Evolutionary conservation across 306 rosid genomes (phyloP).

Genomic region (Gynostemma pentaphyllum): DNA sequence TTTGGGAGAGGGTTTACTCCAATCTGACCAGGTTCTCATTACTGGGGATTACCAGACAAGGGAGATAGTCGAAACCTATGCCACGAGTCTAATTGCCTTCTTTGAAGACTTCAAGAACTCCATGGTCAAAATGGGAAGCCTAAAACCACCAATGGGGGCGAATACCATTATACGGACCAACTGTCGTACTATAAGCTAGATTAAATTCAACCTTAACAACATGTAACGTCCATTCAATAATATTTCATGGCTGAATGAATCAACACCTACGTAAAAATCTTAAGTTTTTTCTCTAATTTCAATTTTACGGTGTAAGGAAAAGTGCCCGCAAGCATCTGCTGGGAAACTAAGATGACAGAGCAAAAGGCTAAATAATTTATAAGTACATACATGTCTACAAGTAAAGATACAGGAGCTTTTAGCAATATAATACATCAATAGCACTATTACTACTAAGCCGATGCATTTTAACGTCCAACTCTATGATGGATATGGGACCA

Average conservation of each 20-base stretch:
- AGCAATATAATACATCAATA: conserved; percentile 3
- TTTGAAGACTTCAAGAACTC: conserved; percentile 55
- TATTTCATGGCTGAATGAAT: conserved; percentile 3
- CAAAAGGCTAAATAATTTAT: neutral
- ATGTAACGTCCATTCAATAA: too few species aligned
- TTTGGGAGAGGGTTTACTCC: conserved; percentile 67
- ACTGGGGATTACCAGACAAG: conserved; percentile 38
- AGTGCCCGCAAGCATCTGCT: neutral
- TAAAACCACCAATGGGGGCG: conserved; percentile 23
- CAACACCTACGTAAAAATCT: neutral
- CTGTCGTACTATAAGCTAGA: conserved; percentile 30
- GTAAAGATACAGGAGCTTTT: neutral
- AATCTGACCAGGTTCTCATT: conserved; percentile 50
- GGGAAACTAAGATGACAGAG: neutral
- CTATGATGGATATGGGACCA: neutral
- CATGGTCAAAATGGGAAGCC: conserved; percentile 62
- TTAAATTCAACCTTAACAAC: neutral
- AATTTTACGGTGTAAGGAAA: neutral
- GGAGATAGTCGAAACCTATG: conserved; percentile 46
- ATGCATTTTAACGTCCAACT: neutral
- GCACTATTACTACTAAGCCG: neutral
- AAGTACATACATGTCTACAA: neutral
- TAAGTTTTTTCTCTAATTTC: neutral
- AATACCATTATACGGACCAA: conserved; percentile 45
- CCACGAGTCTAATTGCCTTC: conserved; percentile 30